Evolutionary conservation across 164 flowering plant genomes (phyloP), one percentile per base, ranked within the genome.

Genomic region (Liriodendron chinense): DNA sequence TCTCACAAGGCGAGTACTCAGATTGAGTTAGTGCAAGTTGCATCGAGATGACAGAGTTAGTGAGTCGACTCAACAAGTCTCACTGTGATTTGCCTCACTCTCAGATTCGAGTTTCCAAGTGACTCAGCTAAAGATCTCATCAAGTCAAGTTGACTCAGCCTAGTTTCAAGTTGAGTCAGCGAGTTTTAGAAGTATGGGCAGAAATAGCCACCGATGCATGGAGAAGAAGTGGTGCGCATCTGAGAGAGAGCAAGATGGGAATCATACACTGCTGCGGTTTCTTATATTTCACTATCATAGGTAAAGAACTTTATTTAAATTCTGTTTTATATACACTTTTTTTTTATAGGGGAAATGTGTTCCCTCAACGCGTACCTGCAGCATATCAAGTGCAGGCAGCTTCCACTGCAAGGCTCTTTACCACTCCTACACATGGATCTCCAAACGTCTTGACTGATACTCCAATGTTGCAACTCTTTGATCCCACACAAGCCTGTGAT

Each of bases 321-420:
- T 23, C 67, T 64, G 24, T 12, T 64, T 64, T 64, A 64, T 64
- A 64, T 34, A 34, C 67, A 64, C 34, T 64, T 64, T n/a, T 21
- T 34, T 34, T 34, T 34, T 3, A 12, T 64, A 14, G 28, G 67
- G 22, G 67, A 64, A 64, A 13, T 12, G 24, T 26, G 24, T 24
- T 64, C 22, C 67, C 67, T 64, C 18, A 64, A 64, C 9, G 24
- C 16, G 43, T 34, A 4, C 43, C 20, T 24, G 43, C 24, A 56
- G 48, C 26, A 50, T 57, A 14, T 71, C 70, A 69, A 69, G 84
- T 56, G 81, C 98, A 94, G 63, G 81, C 82, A 79, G 92, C 99
- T 83, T 96, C 96, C 2, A 96, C 95, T 26, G 96, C 98, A 73
- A 96, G 84, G 75, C 91, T 94, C 79, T 96, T 92, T 9, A 75